A percentile compares a stretch with the other conserved stretches of the same genome.
Evolutionary conservation across 179 eudicot genomes (phyloP).

Genomic region (Beta corolliflora): DNA sequence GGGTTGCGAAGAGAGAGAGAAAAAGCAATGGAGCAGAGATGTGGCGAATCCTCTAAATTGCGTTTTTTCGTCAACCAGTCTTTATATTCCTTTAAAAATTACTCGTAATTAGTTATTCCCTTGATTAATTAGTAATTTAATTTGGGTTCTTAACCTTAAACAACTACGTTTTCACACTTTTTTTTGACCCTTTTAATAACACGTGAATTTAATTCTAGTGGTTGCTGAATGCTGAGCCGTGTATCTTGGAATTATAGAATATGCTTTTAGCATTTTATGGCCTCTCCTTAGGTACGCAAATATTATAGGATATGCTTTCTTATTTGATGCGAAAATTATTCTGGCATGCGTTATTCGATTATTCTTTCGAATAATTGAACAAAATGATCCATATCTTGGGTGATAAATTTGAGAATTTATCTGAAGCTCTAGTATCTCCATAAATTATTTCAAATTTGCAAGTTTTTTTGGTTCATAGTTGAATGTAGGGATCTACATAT

Average conservation of each 20-base stretch:
- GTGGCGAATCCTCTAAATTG: constrained; percentile 23
- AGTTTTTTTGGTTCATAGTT: too few species aligned
- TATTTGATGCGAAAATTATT: neutral
- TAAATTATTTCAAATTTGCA: too few species aligned
- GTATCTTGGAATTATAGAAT: neutral
- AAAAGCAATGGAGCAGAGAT: constrained; percentile 11
- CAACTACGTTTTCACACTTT: constrained; percentile 2
- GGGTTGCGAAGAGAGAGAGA: constrained; percentile 4
- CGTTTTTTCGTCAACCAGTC: neutral
- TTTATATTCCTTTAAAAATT: constrained; percentile 7
- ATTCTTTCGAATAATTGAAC: neutral
- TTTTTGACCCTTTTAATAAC: constrained; percentile 9
- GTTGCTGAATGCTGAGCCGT: neutral
- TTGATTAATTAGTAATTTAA: neutral
- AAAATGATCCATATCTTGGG: too few species aligned
- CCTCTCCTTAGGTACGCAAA: neutral
- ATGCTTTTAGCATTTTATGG: neutral
- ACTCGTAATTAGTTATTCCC: neutral
- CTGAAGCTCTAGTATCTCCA: too few species aligned
- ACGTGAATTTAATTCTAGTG: constrained; percentile 15
- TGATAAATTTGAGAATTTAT: too few species aligned
- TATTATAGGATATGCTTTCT: neutral
- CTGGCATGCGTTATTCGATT: neutral
- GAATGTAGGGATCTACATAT: too few species aligned
- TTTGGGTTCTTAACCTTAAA: neutral